Evolutionary conservation across 2,329 filamentous ascomycete genomes (phyloP).

Genomic region (Gaeumannomyces tritici): DNA sequence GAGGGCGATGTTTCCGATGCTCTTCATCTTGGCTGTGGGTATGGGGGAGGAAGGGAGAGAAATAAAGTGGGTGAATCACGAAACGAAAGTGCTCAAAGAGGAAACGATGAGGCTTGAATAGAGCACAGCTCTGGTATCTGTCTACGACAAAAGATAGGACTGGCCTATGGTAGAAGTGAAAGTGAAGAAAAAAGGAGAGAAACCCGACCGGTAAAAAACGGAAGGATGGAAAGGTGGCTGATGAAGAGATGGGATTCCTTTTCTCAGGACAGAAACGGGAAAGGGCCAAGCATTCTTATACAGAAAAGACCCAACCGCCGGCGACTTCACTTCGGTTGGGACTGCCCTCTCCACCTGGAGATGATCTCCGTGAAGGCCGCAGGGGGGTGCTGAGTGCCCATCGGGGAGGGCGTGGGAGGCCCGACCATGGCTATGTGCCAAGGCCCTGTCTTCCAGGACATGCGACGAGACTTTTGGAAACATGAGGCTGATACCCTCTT

Average conservation of each 20-base stretch:
- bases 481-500: conserved; percentile 1
- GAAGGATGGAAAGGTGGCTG: background rate
- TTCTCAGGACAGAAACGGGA: background rate
- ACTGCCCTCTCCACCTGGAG: background rate
- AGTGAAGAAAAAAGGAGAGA: background rate
- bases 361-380: background rate
- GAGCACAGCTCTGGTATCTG: background rate
- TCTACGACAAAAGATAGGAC: background rate
- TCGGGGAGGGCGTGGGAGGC: background rate
- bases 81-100: background rate
- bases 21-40: conserved; percentile 8
- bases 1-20: conserved; percentile 6
- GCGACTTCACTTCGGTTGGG: background rate
- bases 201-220: background rate
- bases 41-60: background rate
- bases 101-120: background rate
- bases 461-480: background rate
- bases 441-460: background rate
- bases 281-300: background rate
- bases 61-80: background rate
- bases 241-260: background rate
- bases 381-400: background rate
- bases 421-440: background rate
- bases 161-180: background rate
- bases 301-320: background rate